Evolutionary conservation across 257 asterid genomes (phyloP).

Genomic region (Anisodus tanguticus): DNA sequence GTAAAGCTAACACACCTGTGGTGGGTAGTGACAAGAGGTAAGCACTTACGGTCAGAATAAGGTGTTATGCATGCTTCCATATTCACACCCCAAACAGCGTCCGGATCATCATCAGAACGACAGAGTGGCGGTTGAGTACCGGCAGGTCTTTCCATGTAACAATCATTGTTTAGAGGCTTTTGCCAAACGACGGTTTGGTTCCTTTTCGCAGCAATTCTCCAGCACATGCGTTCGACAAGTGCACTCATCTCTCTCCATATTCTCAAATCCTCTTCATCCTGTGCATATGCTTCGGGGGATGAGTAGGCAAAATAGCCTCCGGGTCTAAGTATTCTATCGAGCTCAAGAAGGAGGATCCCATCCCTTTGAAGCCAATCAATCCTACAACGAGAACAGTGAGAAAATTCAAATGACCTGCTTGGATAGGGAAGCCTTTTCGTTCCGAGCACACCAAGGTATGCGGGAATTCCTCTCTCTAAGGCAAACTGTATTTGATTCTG

Average conservation of each 20-base stretch:
- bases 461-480: slow-evolving; percentile 94
- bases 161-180: slow-evolving; percentile 83
- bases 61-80: slow-evolving; percentile 94
- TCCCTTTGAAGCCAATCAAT: slow-evolving; percentile 96
- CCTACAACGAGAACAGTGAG: slow-evolving; percentile 97
- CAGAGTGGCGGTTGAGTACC: slow-evolving; percentile 89
- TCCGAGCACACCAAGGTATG: slow-evolving; percentile 95
- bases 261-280: slow-evolving; percentile 86
- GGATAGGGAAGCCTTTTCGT: slow-evolving; percentile 95
- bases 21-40: neutral
- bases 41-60: slow-evolving; percentile 86
- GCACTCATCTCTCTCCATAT: slow-evolving; percentile 90
- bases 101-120: slow-evolving; percentile 88
- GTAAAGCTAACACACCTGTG: no score
- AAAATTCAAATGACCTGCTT: slow-evolving; percentile 89
- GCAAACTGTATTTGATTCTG: slow-evolving; percentile 97
- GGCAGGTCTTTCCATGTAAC: slow-evolving; percentile 72
- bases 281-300: slow-evolving; percentile 97
- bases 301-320: slow-evolving; percentile 98
- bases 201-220: slow-evolving; percentile 78
- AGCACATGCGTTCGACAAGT: slow-evolving; percentile 89
- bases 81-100: slow-evolving; percentile 77
- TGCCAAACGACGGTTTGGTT: slow-evolving; percentile 95
- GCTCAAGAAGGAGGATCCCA: slow-evolving; percentile 90
- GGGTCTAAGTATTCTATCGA: slow-evolving; percentile 88